phyloP scores from a whole-genome alignment of 139 green algal species.

The Chlamydomonas applanata region DNA sequence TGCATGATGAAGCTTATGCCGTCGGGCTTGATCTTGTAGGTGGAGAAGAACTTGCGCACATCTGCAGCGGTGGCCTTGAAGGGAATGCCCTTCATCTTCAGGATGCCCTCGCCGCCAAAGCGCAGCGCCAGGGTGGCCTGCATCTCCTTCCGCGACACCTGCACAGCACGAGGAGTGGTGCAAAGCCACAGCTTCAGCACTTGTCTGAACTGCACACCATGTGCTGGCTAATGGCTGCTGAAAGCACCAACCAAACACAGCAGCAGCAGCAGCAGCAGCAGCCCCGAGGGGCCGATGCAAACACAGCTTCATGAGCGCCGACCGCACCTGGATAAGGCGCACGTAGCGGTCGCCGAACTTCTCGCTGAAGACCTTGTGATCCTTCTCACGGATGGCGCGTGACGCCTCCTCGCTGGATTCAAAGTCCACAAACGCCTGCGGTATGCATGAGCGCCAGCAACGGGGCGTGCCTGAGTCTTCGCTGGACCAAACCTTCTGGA shows the following conservation, averaged over 20 bases:
- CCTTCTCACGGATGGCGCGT: constrained; percentile 54
- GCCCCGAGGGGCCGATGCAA: background rate
- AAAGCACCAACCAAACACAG: background rate
- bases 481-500: background rate
- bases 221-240: background rate
- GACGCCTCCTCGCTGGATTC: constrained; percentile 58
- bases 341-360: constrained; percentile 70
- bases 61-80: constrained; percentile 53
- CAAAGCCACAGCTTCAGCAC: too few species aligned
- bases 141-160: constrained; percentile 69
- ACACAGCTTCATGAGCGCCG: background rate
- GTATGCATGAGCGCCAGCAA: background rate
- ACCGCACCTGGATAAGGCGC: constrained; percentile 52
- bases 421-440: constrained; percentile 76
- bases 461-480: background rate
- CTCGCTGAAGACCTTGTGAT: constrained; percentile 65
- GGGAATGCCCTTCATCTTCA: constrained; percentile 77
- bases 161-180: constrained; percentile 1
- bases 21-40: constrained; percentile 60
- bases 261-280: background rate
- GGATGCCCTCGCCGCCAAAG: constrained; percentile 68
- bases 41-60: constrained; percentile 59
- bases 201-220: too few species aligned
- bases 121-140: constrained; percentile 61
- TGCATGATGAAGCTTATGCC: constrained; percentile 80